Base-by-base conservation (phyloP, 805 yeast genomes). In the Pichia cephalocereana region DNA sequence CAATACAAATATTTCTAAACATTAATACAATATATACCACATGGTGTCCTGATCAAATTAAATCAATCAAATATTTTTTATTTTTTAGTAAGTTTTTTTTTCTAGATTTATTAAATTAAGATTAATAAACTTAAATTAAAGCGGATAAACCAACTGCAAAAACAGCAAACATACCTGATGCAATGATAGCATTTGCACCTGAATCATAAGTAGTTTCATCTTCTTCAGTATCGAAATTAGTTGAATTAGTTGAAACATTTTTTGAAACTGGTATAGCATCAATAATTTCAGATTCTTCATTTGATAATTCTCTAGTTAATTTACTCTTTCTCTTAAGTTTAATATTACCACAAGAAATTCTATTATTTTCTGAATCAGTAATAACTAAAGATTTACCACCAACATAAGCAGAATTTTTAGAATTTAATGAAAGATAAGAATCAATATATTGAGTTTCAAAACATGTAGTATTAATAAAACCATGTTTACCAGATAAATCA, bases 401-500 rank as follows among this genome's bases (percentile, higher is more conserved):
- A 56, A 83, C 70, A 57, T 72, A 77, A n/a, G 85, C 73, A 41
- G 75, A 72, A 43, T 78, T 71, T 43, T 65, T 62, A 37, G 76
- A 75, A 57, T 80, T 72, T 62, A 83, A 72, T 0, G 89, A 80
- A 46, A 84, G 62, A 62, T 74, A 83, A 8, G 82, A 83, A 58
- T 84, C 90, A 50, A 71, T 66, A 61, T 80, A 84, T 50, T 71
- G 70, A 30, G 78, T 68, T 63, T 81, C 83, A 62, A 77, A 81
- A 60, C 87, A 82, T 12, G 86, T 82, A 19, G 86, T 73, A 59
- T 82, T 74, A 58, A 84, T 80, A 66, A 68, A 74, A 12, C 91
- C 91, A 64, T 83, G 89, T 62, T 83, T 83, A 41, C 91, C 91
- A 36, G 86, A 76, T 56, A 83, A 75, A 59, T 83, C 90, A 49